These are phyloP conservation scores for Dacryopinax spathularia DNA, from an alignment of 768 basidiomycete genomes.

Conservation along the genomic window DNA sequence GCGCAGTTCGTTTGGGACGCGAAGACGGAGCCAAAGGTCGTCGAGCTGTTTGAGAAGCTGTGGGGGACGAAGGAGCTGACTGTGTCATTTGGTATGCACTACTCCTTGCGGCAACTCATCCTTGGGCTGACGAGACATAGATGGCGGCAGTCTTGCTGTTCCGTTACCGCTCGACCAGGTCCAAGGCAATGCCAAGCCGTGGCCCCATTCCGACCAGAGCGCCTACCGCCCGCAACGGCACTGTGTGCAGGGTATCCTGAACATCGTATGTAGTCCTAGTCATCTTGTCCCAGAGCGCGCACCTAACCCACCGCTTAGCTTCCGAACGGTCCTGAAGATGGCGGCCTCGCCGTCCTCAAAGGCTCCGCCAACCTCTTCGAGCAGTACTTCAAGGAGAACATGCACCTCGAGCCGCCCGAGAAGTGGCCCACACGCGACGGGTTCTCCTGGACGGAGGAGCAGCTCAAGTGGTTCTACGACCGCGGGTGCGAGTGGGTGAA, in stretches of 20 bases:
- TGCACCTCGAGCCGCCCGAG: constrained; percentile 14
- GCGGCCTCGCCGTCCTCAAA: constrained; percentile 27
- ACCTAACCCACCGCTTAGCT: background rate
- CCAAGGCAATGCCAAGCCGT: background rate
- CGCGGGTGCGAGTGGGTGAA: constrained; percentile 21
- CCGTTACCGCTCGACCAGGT: background rate
- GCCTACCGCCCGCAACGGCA: background rate
- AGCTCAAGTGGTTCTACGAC: constrained; percentile 20
- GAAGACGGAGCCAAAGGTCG: constrained; percentile 15
- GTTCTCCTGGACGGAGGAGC: constrained; percentile 13
- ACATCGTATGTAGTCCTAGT: background rate
- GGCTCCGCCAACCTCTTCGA: constrained; percentile 21
- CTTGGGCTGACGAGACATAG: background rate
- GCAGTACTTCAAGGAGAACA: constrained; percentile 20
- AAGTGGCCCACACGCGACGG: constrained; percentile 10
- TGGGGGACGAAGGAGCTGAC: constrained; percentile 16
- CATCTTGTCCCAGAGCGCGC: background rate
- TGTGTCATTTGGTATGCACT: constrained; percentile 6
- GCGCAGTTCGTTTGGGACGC: constrained; percentile 16
- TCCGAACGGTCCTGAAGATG: constrained; percentile 25
- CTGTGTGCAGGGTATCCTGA: background rate
- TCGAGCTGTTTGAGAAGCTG: constrained; percentile 14
- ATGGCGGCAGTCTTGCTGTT: background rate
- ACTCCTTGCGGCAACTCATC: background rate
- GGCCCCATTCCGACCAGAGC: constrained; percentile 1